Base-by-base conservation (phyloP, 768 basidiomycete genomes). In the Tricholoma sp. region DNA sequence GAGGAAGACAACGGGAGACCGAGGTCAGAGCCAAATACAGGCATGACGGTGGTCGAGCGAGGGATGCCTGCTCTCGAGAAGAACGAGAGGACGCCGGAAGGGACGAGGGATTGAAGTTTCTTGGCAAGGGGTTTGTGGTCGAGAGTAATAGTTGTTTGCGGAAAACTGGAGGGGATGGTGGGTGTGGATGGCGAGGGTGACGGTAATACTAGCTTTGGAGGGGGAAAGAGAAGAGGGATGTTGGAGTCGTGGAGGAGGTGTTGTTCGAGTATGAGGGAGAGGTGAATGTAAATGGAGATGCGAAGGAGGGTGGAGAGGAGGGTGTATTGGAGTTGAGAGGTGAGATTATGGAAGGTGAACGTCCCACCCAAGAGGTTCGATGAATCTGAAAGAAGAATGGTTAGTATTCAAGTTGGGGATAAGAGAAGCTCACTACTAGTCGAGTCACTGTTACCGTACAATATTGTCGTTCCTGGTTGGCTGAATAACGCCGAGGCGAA, bases 241-340 rank as follows among this genome's bases (percentile, higher is more conserved):
- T 76, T 69, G 0, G 78, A 82, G 66, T 84, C 75, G 4, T 70
- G 55, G 27, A 87, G 74, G 4, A 86, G 66, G 35, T 79, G 76
- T 63, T 86, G 84, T 62, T 88, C 86, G 14, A 88, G 79, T 4
- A 84, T 58, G 32, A 85, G 74, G 1, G 84, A 82, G 1, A 85
- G 74, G 61, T 84, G 80, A 8, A 76, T 65, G 64, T 83, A 86
- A 14, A 82, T 69, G 0, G 78, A 63, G 9, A 87, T 61, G 14
- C 80, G 77, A 14, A 89, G 79, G 16, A 81, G 70, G 45, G 73
- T 76, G 50, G 69, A 67, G 0, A 89, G 73, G 0, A 74, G 57
- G 3, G 63, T 59, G 60, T 85, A 75, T 54, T 83, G 78, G 4
- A 63, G 31, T 1, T 69, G 64, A 1, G 80, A 78, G 11, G 67